Evolutionary conservation across 441 rosid species (phyloP).

Genomic region (Raphanus hybrid): DNA sequence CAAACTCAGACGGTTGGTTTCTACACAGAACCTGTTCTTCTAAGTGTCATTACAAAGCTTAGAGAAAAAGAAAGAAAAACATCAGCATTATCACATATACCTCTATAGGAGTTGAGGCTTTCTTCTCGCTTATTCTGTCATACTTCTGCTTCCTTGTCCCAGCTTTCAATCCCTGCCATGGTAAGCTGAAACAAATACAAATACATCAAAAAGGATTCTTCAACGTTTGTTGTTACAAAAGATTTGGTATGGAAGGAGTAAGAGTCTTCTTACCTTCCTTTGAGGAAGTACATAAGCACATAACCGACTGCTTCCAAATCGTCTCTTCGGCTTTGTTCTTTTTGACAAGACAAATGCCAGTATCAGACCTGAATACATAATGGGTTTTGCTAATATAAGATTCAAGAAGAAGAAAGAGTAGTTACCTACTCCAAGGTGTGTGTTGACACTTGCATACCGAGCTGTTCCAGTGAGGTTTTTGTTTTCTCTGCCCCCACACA

Average conservation of each 20-base stretch:
- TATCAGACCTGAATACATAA: background rate
- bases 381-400: background rate
- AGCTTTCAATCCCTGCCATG: slow-evolving; percentile 91
- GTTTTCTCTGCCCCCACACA: slow-evolving; percentile 58
- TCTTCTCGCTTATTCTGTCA: slow-evolving; percentile 87
- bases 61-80: background rate
- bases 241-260: background rate
- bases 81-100: slow-evolving; percentile 36
- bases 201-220: background rate
- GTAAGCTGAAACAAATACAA: slow-evolving; percentile 58
- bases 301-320: slow-evolving; percentile 87
- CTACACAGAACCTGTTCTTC: slow-evolving; percentile 72
- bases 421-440: slow-evolving; percentile 86
- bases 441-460: slow-evolving; percentile 88
- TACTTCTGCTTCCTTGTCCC: slow-evolving; percentile 91
- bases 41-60: background rate
- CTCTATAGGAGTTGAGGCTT: slow-evolving; percentile 78
- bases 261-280: slow-evolving; percentile 63
- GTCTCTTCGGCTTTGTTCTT: slow-evolving; percentile 93
- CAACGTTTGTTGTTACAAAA: background rate
- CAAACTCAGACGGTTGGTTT: slow-evolving; percentile 80
- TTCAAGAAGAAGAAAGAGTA: slow-evolving; percentile 34
- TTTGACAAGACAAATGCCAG: background rate
- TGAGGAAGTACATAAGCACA: slow-evolving; percentile 78
- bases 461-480: slow-evolving; percentile 89